Conservation (phyloP, 139 green algal genomes). For the Pleodorina starrii region DNA sequence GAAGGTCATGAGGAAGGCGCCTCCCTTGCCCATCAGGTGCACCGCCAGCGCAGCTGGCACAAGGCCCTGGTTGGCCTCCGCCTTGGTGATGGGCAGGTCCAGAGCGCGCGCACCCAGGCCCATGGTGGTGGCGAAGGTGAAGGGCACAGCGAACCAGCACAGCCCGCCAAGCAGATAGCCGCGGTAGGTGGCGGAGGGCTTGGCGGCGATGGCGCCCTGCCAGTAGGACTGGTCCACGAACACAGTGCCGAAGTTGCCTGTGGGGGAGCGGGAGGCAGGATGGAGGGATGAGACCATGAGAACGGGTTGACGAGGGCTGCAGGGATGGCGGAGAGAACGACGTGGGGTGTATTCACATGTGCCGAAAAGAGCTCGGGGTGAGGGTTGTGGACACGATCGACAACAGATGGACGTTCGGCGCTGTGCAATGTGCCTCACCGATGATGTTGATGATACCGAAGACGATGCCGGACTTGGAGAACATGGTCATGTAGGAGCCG, state of each 20-base stretch:
- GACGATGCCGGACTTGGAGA: slow-evolving; percentile 88
- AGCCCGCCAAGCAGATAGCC: slow-evolving; percentile 88
- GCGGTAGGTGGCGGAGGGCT: slow-evolving; percentile 82
- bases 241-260: slow-evolving; percentile 96
- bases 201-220: slow-evolving; percentile 93
- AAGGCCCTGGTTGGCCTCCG: slow-evolving; percentile 81
- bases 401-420: no score
- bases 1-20: slow-evolving; percentile 86
- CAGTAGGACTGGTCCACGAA: slow-evolving; percentile 93
- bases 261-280: no score
- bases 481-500: slow-evolving; percentile 94
- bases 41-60: slow-evolving; percentile 88
- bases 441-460: slow-evolving; percentile 99
- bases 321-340: no score
- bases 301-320: no score
- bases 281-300: no score
- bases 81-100: slow-evolving; percentile 87
- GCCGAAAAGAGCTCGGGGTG: no score
- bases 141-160: slow-evolving; percentile 96
- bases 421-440: no score
- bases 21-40: slow-evolving; percentile 87
- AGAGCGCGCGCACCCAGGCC: slow-evolving; percentile 89
- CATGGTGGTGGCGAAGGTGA: slow-evolving; percentile 93
- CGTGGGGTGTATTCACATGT: no score
- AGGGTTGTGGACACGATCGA: no score